A percentile compares a stretch with the other conserved stretches of the same genome.
Conservation (phyloP, 345 rosid genomes). For the Mangifera indica region DNA sequence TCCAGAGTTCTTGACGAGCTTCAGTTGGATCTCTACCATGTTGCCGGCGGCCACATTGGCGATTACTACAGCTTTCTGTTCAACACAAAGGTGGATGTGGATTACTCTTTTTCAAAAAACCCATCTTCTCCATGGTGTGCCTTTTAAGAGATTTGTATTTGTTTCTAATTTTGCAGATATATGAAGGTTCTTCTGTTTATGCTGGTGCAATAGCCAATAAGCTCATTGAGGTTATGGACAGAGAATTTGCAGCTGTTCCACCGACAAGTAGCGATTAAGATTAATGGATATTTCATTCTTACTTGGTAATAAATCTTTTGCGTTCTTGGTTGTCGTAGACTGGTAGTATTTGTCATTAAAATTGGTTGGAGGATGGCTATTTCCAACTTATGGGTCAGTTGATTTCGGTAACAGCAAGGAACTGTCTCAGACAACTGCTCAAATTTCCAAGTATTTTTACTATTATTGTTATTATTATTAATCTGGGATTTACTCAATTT, state of each 20-base stretch:
- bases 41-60: constrained; percentile 87
- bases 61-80: constrained; percentile 75
- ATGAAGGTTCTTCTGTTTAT: constrained; percentile 43
- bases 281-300: not conserved
- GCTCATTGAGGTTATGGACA: constrained; percentile 70
- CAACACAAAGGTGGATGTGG: constrained; percentile 63
- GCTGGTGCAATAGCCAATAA: constrained; percentile 76
- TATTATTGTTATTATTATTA: too few relatives aligned
- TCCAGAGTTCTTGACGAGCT: constrained; percentile 78
- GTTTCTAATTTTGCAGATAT: constrained; percentile 27
- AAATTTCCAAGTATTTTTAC: too few relatives aligned
- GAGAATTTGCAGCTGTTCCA: constrained; percentile 49
- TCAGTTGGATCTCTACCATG: constrained; percentile 77
- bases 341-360: too few relatives aligned
- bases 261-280: constrained; percentile 30
- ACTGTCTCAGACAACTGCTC: too few relatives aligned
- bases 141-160: not conserved
- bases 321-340: not conserved
- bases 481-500: too few relatives aligned
- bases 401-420: too few relatives aligned
- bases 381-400: too few relatives aligned
- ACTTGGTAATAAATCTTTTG: not conserved
- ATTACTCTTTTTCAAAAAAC: not conserved
- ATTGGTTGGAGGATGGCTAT: too few relatives aligned
- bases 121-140: not conserved